Percentiles rank a stretch among this genome's conserved stretches.
Conservation (phyloP, 495 filamentous ascomycete species). For the Amniculicola lignicola region DNA sequence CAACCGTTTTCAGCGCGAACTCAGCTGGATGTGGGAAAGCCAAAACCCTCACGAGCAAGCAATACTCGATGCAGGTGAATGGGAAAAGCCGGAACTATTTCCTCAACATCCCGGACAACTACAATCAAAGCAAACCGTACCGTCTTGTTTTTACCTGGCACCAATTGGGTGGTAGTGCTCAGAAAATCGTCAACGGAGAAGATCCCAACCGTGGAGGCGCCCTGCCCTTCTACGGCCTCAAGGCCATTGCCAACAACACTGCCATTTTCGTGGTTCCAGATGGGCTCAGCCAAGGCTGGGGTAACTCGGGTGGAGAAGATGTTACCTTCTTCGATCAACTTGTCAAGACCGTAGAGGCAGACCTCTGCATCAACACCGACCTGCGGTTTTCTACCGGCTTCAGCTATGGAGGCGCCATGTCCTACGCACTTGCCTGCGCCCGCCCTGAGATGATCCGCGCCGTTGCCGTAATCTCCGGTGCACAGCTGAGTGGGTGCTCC, state of each 20-base stretch:
- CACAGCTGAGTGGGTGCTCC: conserved; percentile 3
- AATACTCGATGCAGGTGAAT: conserved; percentile 19
- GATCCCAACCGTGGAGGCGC: conserved; percentile 10
- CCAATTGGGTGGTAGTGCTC: conserved; percentile 2
- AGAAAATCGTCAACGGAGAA: conserved; percentile 13
- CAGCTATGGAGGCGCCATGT: conserved; percentile 11
- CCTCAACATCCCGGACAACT: conserved; percentile 13
- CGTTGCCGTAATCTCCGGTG: conserved; percentile 9
- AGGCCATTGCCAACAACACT: conserved; percentile 8
- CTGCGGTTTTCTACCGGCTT: conserved; percentile 8
- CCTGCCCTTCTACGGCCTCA: conserved; percentile 6
- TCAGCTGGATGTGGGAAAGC: conserved; percentile 14
- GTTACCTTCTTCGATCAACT: conserved; percentile 11
- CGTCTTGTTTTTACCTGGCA: conserved; percentile 11
- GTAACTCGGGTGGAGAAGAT: conserved; percentile 2
- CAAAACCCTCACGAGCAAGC: conserved; percentile 17
- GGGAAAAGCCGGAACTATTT: conserved; percentile 10
- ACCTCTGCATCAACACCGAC: conserved; percentile 9
- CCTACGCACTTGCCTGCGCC: conserved; percentile 8
- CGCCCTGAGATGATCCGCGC: conserved; percentile 4
- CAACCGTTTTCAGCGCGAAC: not conserved
- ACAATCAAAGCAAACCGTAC: conserved; percentile 1
- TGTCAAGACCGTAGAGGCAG: conserved; percentile 7
- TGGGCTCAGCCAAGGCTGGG: conserved; percentile 2
- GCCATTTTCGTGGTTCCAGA: conserved; percentile 12